Base-by-base conservation (phyloP, 2,329 filamentous ascomycete species). In the Whalleya microplaca region DNA sequence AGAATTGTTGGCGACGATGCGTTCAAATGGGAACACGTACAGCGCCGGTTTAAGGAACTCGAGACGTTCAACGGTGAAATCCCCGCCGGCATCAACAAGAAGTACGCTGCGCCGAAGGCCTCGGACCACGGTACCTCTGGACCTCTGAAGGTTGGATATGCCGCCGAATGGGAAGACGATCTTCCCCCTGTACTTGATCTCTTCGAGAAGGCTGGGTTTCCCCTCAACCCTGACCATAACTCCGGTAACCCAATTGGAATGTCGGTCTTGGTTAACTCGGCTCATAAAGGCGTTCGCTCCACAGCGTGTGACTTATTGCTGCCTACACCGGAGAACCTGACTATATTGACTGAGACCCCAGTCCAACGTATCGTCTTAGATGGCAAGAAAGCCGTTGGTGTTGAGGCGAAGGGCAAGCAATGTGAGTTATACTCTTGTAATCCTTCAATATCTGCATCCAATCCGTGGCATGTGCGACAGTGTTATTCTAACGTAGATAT, bases 161-260 rank as follows among this genome's bases (percentile, higher is more conserved):
- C 78, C 2, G 60, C 66, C 1, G 74, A 79, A 55, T 82, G 76
- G 74, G 81, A 85, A 66, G 71, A 69, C 19, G 80, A 82, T 51
- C 56, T 84, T 2, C 65, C 72, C 5, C 71, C 72, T 0, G 62
- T 80, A 29, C 66, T 82, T 42, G 77, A 83, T 56, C 68, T 76
- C 6, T 80, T 82, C 41, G 74, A 81, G 55, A 67, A 80, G 40
- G 73, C 76, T 21, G 83, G 83, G 0, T 73, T 79, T 37, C 71
- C 76, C 0, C 59, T 78, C 18, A 86, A 86, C 57, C 73, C 74
- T 0, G 84, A 86, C 59, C 76, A 83, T 41, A 86, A 87, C 59
- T 81, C 78, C 7, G 84, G 84, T 0, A 77, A 86, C 63, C 83
- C 82, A 0, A 73, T 86, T 27, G 85, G 85, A 2, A 78, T 86